phyloP scores from a whole-genome alignment of 2,329 filamentous ascomycete species.

The Malbranchea zuffiana region DNA sequence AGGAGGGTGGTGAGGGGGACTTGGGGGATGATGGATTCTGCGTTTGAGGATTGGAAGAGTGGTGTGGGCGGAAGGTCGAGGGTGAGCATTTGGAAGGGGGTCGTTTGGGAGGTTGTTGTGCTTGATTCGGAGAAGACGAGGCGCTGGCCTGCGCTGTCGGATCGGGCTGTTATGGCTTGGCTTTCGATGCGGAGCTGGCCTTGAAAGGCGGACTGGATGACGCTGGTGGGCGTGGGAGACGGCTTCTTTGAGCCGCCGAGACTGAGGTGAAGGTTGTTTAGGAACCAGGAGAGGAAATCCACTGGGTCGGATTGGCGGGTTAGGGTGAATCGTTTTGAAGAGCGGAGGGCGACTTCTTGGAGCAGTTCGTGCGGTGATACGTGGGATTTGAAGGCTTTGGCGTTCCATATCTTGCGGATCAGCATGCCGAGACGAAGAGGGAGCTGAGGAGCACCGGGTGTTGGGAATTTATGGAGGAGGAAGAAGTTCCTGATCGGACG shows the following conservation, averaged over 20 bases:
- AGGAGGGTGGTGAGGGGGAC: constrained; percentile 68
- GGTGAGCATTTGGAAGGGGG: constrained; percentile 81
- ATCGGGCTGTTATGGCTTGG: constrained; percentile 83
- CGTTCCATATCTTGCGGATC: constrained; percentile 96
- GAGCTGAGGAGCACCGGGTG: constrained; percentile 58
- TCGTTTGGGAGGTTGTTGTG: constrained; percentile 62
- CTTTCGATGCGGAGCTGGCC: constrained; percentile 85
- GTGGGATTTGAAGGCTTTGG: constrained; percentile 88
- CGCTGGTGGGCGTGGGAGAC: constrained; percentile 52
- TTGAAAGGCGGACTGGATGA: constrained; percentile 88
- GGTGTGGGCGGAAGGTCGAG: constrained; percentile 85
- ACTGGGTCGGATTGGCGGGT: constrained; percentile 89
- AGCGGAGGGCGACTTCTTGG: constrained; percentile 82
- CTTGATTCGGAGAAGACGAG: constrained; percentile 87
- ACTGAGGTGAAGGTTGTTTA: constrained; percentile 87
- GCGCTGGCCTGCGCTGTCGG: constrained; percentile 67
- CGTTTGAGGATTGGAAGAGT: constrained; percentile 88
- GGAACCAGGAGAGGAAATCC: constrained; percentile 93
- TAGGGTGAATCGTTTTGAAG: constrained; percentile 83
- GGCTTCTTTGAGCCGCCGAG: constrained; percentile 85
- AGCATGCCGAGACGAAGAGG: constrained; percentile 80
- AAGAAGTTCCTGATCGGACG: constrained; percentile 82
- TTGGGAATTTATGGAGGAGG: constrained; percentile 68
- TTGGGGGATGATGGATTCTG: constrained; percentile 86
- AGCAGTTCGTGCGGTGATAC: constrained; percentile 95